Evolutionary conservation across 2,329 filamentous ascomycete genomes (phyloP).

Genomic region (Pseudogymnoascus pannorum): DNA sequence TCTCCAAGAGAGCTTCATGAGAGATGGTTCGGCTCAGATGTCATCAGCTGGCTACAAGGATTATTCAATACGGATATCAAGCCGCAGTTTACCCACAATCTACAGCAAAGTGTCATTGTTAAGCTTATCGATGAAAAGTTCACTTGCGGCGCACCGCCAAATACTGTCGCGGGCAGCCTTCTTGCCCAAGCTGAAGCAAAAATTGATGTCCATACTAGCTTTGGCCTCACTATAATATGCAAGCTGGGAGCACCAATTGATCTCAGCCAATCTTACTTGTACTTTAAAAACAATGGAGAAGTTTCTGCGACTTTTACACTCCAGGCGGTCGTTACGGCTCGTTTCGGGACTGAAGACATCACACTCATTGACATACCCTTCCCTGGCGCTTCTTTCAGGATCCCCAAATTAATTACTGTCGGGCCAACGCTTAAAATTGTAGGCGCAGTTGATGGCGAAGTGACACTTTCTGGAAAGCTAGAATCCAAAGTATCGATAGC

Average conservation of each 20-base stretch:
- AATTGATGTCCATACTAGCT: slow-evolving; percentile 14
- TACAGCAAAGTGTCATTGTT: slow-evolving; percentile 14
- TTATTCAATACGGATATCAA: slow-evolving; percentile 16
- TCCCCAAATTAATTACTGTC: slow-evolving; percentile 28
- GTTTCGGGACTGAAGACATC: slow-evolving; percentile 19
- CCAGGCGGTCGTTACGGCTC: slow-evolving; percentile 3
- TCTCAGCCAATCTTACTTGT: neutral
- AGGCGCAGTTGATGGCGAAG: slow-evolving; percentile 19
- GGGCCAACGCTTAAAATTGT: slow-evolving; percentile 27
- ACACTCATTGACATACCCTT: slow-evolving; percentile 21
- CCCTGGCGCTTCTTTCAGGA: slow-evolving; percentile 25
- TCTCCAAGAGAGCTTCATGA: slow-evolving; percentile 23
- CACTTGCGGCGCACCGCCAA: slow-evolving; percentile 1
- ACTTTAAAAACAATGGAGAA: neutral
- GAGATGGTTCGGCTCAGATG: slow-evolving; percentile 25
- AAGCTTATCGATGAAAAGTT: slow-evolving; percentile 17
- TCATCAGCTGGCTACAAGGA: slow-evolving; percentile 22
- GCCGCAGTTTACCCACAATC: slow-evolving; percentile 18
- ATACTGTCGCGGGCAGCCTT: slow-evolving; percentile 11
- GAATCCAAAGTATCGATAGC: slow-evolving; percentile 25
- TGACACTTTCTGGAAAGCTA: slow-evolving; percentile 21
- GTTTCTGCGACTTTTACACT: slow-evolving; percentile 11
- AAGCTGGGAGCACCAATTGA: neutral
- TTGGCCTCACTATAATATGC: slow-evolving; percentile 18
- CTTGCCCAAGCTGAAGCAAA: slow-evolving; percentile 10